These are phyloP conservation scores for Volvox africanus DNA, from an alignment of 139 green algal species.

Conservation along the genomic window DNA sequence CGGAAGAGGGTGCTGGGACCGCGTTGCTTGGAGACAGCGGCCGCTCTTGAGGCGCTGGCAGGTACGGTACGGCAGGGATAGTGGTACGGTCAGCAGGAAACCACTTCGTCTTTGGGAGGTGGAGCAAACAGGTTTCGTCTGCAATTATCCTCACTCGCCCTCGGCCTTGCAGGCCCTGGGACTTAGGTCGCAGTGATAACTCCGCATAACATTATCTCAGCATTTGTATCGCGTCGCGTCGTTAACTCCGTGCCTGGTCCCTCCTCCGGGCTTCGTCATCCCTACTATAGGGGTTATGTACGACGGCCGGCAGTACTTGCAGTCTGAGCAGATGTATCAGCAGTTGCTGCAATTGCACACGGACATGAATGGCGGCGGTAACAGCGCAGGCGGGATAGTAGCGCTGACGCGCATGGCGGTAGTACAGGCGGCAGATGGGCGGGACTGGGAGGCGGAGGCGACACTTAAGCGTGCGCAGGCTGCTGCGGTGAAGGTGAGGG, in stretches of 20 bases:
- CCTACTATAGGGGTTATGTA: not conserved
- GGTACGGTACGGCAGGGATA: conserved; percentile 10
- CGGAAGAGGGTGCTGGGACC: conserved; percentile 19
- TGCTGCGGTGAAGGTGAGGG: conserved; percentile 10
- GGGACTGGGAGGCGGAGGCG: conserved; percentile 30
- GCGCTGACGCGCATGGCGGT: conserved; percentile 1
- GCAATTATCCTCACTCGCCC: no score
- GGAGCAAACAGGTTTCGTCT: no score
- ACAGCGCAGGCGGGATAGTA: not conserved
- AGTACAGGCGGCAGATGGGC: conserved; percentile 30
- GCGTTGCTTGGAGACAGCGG: not conserved
- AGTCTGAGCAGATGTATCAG: conserved; percentile 2
- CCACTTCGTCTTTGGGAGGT: no score
- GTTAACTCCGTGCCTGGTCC: no score
- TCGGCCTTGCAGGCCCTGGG: no score
- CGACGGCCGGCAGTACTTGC: not conserved
- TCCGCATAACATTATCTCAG: no score
- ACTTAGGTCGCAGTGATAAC: no score
- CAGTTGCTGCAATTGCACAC: conserved; percentile 7
- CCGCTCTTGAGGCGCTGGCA: conserved; percentile 1
- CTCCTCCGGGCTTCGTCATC: no score
- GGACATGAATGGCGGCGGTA: conserved; percentile 1
- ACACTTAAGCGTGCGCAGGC: conserved; percentile 3
- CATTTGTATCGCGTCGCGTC: no score
- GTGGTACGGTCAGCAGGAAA: not conserved